Evolutionary conservation across 306 rosid genomes (phyloP).

Genomic region (Cucumis hystrix): DNA sequence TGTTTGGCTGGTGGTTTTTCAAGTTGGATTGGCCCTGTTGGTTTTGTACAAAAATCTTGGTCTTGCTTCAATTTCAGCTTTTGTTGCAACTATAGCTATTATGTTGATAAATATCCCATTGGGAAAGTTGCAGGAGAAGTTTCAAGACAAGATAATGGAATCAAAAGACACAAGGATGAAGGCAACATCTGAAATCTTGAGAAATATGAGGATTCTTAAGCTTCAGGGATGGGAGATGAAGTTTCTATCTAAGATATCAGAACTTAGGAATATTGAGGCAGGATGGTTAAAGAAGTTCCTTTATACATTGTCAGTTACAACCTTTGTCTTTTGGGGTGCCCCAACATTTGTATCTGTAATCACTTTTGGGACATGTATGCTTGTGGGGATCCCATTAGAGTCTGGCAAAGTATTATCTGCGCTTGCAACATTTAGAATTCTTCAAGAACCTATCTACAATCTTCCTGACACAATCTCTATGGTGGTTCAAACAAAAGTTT

Average conservation of each 20-base stretch:
- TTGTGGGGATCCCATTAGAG: conserved; percentile 73
- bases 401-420: conserved; percentile 85
- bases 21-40: conserved; percentile 51
- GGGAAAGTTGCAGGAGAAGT: conserved; percentile 51
- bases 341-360: conserved; percentile 67
- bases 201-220: conserved; percentile 79
- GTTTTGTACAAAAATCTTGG: conserved; percentile 65
- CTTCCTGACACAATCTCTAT: conserved; percentile 68
- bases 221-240: conserved; percentile 92
- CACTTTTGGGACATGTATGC: conserved; percentile 61
- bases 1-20: conserved; percentile 49
- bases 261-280: conserved; percentile 43
- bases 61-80: conserved; percentile 56
- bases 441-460: conserved; percentile 51
- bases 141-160: conserved; percentile 65
- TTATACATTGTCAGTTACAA: conserved; percentile 24
- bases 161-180: conserved; percentile 82
- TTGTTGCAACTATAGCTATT: conserved; percentile 43
- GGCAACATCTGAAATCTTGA: conserved; percentile 56
- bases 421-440: conserved; percentile 71
- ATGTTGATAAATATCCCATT: conserved; percentile 64
- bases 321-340: conserved; percentile 47
- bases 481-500: conserved; percentile 70
- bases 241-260: conserved; percentile 52
- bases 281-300: conserved; percentile 53